Conservation (phyloP, 768 basidiomycete species). For the Tremella fuciformis region DNA sequence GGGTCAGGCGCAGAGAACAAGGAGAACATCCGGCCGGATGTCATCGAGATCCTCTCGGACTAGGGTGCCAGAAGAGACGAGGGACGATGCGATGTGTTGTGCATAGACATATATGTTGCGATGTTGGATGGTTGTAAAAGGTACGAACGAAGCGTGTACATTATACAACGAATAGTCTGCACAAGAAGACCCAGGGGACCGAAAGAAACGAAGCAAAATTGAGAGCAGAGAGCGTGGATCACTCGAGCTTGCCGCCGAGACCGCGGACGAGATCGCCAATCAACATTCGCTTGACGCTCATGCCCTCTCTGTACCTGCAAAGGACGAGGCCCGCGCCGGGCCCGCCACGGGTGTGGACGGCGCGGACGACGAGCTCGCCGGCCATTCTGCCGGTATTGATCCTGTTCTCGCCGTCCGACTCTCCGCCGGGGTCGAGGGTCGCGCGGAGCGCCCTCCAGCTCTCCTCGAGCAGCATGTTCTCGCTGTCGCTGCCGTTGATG, state of each 20-base stretch:
- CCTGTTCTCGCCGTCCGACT: slow-evolving; percentile 47
- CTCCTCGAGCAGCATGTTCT: slow-evolving; percentile 44
- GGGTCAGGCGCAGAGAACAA: neutral
- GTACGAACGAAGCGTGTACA: too few species aligned
- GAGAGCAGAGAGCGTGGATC: neutral
- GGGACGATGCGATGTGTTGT: neutral
- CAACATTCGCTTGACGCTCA: slow-evolving; percentile 42
- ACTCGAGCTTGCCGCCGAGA: slow-evolving; percentile 42
- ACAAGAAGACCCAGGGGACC: too few species aligned
- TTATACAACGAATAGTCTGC: too few species aligned
- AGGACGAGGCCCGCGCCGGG: slow-evolving; percentile 33
- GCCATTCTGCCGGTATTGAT: slow-evolving; percentile 50
- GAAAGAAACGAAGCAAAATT: neutral
- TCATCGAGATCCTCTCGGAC: neutral
- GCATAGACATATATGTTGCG: slow-evolving; percentile 1
- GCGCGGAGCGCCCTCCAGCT: slow-evolving; percentile 38
- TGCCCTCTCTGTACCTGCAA: slow-evolving; percentile 44
- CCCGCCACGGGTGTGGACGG: slow-evolving; percentile 24
- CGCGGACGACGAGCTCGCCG: slow-evolving; percentile 48
- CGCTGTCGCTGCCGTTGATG: slow-evolving; percentile 19
- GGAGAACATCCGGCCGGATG: neutral
- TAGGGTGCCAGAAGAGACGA: neutral
- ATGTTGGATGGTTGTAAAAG: too few species aligned
- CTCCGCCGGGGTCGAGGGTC: slow-evolving; percentile 43
- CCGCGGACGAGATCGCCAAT: slow-evolving; percentile 39